phyloP scores from a whole-genome alignment of 2,329 filamentous ascomycete genomes.

The Fusarium citri region DNA sequence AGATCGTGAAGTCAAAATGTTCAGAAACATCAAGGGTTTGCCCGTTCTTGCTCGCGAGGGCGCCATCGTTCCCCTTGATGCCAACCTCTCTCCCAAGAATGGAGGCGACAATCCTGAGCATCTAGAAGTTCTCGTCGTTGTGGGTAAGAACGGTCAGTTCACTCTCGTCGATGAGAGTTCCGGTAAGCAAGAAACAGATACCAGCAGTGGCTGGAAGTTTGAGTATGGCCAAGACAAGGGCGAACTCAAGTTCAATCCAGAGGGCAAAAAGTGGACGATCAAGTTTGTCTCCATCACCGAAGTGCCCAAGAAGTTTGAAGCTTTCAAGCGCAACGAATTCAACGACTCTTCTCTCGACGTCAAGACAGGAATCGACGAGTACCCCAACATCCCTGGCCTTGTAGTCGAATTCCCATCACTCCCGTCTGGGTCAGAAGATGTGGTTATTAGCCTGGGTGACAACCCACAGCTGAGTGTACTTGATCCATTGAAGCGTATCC shows the following conservation, averaged over 20 bases:
- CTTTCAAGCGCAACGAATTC: conserved; percentile 1
- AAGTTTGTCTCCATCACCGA: conserved; percentile 32
- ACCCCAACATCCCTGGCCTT: conserved; percentile 27
- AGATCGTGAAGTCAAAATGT: conserved; percentile 62
- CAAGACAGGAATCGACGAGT: conserved; percentile 18
- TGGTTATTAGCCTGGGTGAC: conserved; percentile 14
- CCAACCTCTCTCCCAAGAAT: conserved; percentile 54
- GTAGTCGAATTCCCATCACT: conserved; percentile 21
- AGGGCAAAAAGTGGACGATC: conserved; percentile 26
- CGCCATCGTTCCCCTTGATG: conserved; percentile 68
- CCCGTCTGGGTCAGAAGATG: not conserved
- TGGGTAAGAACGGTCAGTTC: conserved; percentile 58
- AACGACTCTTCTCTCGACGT: not conserved
- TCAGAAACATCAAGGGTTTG: conserved; percentile 60
- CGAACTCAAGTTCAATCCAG: conserved; percentile 1
- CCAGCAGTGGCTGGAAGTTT: not conserved
- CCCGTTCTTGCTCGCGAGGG: conserved; percentile 68
- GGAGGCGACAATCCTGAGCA: conserved; percentile 59
- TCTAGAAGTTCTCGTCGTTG: conserved; percentile 62
- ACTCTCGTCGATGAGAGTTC: conserved; percentile 63
- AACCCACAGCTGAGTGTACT: conserved; percentile 27
- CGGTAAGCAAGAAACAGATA: not conserved
- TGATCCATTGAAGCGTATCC: conserved; percentile 27
- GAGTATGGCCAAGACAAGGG: conserved; percentile 22
- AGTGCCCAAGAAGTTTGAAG: not conserved